Conservation (phyloP, 495 filamentous ascomycete species). For the Schizothecium vesticola region DNA sequence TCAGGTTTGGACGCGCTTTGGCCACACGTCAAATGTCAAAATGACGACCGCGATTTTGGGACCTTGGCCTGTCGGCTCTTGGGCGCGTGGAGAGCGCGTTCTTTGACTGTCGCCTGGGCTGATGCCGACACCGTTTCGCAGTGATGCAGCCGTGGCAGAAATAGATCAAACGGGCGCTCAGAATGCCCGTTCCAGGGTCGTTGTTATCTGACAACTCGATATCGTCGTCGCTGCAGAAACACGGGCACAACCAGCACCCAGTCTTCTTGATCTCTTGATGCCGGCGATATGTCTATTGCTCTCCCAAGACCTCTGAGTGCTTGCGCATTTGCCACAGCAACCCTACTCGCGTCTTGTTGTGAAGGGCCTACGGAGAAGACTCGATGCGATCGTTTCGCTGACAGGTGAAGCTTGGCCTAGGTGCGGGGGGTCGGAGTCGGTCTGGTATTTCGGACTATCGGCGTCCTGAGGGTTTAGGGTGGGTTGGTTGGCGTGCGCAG, state of each 20-base stretch:
- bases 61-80: neutral
- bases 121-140: neutral
- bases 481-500: neutral
- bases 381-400: neutral
- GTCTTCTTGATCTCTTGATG: neutral
- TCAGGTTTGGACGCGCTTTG: slow-evolving; percentile 21
- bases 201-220: neutral
- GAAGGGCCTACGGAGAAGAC: neutral
- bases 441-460: neutral
- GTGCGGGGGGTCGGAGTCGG: neutral
- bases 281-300: neutral
- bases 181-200: neutral
- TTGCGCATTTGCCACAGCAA: neutral
- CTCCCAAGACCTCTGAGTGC: neutral
- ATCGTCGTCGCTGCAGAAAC: neutral
- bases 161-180: neutral
- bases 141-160: neutral
- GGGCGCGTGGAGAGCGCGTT: neutral
- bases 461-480: neutral
- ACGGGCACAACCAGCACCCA: neutral
- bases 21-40: slow-evolving; percentile 20
- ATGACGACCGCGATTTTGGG: slow-evolving; percentile 19
- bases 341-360: neutral
- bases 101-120: neutral
- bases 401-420: neutral